phyloP scores from a whole-genome alignment of 148 eudicot genomes.

The Diospyros kaki region DNA sequence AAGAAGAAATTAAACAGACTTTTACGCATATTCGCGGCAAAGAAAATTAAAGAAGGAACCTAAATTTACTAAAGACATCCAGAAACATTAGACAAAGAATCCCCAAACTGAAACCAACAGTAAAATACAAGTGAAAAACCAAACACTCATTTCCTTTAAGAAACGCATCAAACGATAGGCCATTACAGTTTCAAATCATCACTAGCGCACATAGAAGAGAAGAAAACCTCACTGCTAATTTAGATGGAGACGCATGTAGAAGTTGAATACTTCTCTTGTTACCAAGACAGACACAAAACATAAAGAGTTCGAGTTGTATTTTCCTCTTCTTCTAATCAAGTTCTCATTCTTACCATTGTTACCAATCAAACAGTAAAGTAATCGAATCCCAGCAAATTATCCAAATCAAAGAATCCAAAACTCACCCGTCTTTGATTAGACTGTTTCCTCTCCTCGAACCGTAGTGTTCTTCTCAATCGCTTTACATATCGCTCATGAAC shows the following conservation, averaged over 20 bases:
- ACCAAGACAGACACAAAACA: neutral
- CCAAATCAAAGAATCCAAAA: neutral
- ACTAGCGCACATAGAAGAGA: neutral
- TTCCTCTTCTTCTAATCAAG: neutral
- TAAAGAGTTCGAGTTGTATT: neutral
- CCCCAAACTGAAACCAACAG: neutral
- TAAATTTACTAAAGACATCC: neutral
- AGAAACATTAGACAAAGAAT: neutral
- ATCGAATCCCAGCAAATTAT: neutral
- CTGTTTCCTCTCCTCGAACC: slow-evolving; percentile 65
- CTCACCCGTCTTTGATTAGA: slow-evolving; percentile 72
- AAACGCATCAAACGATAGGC: neutral
- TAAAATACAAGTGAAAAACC: neutral
- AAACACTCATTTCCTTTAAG: neutral
- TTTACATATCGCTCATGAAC: slow-evolving; percentile 57
- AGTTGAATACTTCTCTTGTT: neutral
- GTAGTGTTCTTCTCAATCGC: slow-evolving; percentile 63
- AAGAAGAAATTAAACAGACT: neutral
- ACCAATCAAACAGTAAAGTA: neutral
- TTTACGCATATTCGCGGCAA: slow-evolving; percentile 5
- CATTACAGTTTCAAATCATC: neutral
- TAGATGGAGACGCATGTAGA: too few relatives aligned
- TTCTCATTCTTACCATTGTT: neutral
- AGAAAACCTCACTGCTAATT: neutral
- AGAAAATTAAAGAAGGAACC: neutral